Base-by-base conservation (phyloP, 2,329 filamentous ascomycete genomes). In the Stachybotrys chlorohalonatus region DNA sequence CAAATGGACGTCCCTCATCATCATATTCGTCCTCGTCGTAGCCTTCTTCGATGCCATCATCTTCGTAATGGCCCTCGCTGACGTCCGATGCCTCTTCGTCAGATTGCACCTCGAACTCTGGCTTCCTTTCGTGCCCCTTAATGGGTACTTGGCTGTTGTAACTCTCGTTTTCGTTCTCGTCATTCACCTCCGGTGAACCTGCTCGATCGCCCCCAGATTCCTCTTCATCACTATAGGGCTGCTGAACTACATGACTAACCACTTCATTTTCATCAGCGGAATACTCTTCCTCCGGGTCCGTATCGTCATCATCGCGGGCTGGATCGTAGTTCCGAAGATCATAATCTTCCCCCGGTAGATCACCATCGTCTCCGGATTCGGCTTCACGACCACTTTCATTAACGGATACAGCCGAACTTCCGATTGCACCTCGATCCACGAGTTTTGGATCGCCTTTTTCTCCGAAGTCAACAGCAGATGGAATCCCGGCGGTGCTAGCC, bases 301-400 rank as follows among this genome's bases (percentile, higher is more conserved):
- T 64, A 31, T 70, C 68, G 16, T 69, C 70, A 30, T 71, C 69
- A 49, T 66, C 64, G 42, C 61, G 64, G 31, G 67, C 59, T 47
- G 59, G 58, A 49, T 65, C 64, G 53, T 69, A 70, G 46, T 68
- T 68, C 51, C 66, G 57, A 31, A 69, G 57, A 49, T 70, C 66
- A 31, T 70, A 69, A 54, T 70, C 68, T 36, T 70, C 66, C 11
- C 68, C 68, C 42, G 62, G 58, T 17, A 63, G 54, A 15, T 69
- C 66, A 1, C 62, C 62, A 16, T 61, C 63, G 52, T 68, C 63
- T 17, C 57, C 57, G 49, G 62, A 58, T 49, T 63, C 63, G 48
- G 57, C 57, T 54, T 62, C 62, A 47, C 56, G 60, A n/a, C 51
- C 55, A n/a, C 46, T 49, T 24, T 32, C n/a, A 16, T 9, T 8